phyloP scores from a whole-genome alignment of 768 basidiomycete species.

The Tricholoma sp. region DNA sequence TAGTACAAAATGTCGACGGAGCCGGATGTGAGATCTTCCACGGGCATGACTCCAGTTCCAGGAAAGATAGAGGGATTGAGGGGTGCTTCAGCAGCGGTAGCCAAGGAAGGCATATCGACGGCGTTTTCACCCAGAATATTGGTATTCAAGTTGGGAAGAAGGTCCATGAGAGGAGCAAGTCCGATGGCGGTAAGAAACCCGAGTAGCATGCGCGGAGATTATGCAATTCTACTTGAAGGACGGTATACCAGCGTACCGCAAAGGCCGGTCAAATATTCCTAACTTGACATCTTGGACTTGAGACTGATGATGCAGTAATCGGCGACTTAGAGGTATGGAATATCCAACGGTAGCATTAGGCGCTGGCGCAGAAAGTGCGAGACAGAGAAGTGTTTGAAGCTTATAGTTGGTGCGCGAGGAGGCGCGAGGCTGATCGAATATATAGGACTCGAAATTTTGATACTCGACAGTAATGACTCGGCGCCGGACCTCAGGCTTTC shows the following conservation, averaged over 20 bases:
- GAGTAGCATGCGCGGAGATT: not conserved
- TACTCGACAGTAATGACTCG: too few species aligned
- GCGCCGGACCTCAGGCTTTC: too few species aligned
- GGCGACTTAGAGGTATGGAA: not conserved
- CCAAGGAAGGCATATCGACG: not conserved
- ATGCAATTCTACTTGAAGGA: not conserved
- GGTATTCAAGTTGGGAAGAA: not conserved
- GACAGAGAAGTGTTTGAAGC: not conserved
- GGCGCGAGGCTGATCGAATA: not conserved
- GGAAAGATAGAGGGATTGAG: conserved; percentile 11
- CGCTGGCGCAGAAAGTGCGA: not conserved
- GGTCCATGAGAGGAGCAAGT: not conserved
- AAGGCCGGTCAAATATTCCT: not conserved
- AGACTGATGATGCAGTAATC: not conserved
- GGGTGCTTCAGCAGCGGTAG: conserved; percentile 7
- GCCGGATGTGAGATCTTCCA: conserved; percentile 20
- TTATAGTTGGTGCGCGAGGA: too few species aligned
- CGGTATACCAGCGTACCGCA: not conserved
- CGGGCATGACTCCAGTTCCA: conserved; percentile 17
- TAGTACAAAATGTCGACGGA: conserved; percentile 26
- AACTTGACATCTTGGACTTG: not conserved
- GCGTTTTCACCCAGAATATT: not conserved
- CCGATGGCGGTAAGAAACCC: conserved; percentile 1
- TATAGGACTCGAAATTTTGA: too few species aligned
- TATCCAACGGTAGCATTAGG: not conserved